phyloP scores from a whole-genome alignment of 345 rosid genomes.

The Carallia brachiata region DNA sequence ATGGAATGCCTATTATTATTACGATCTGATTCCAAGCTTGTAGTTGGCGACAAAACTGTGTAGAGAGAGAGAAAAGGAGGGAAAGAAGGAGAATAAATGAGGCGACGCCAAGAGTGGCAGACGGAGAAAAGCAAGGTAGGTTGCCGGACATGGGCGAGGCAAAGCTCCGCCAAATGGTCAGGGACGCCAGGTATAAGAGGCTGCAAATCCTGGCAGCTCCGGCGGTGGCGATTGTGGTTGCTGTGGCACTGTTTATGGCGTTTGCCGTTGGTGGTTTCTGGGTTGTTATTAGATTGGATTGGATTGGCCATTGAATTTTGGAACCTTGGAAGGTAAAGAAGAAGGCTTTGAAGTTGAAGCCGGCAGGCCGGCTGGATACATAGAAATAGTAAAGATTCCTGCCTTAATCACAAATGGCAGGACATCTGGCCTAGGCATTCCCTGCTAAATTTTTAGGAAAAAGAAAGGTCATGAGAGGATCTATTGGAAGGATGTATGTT shows the following conservation, averaged over 20 bases:
- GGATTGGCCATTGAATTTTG: background rate
- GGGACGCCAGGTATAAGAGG: conserved; percentile 53
- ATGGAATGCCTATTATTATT: background rate
- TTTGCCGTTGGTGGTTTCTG: conserved; percentile 1
- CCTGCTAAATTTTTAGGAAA: too few species aligned
- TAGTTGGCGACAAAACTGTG: conserved; percentile 32
- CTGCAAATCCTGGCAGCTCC: background rate
- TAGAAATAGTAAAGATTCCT: too few species aligned
- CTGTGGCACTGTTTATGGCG: conserved; percentile 10
- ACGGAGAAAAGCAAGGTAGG: conserved; percentile 44
- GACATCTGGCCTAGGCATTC: too few species aligned
- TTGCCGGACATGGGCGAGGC: conserved; percentile 36
- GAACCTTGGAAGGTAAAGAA: too few species aligned
- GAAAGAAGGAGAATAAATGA: conserved; percentile 45
- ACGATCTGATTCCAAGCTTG: background rate
- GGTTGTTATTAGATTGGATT: background rate
- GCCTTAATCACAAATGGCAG: too few species aligned
- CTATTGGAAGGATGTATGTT: too few species aligned
- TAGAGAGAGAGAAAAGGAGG: conserved; percentile 52
- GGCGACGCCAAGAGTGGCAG: conserved; percentile 53
- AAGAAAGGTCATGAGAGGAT: too few species aligned
- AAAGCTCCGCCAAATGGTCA: conserved; percentile 41
- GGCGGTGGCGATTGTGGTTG: background rate
- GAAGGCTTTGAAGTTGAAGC: too few species aligned
- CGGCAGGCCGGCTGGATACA: too few species aligned